Base-by-base conservation (phyloP, 1,139 yeast species). In the Petasospora rhodanensis region DNA sequence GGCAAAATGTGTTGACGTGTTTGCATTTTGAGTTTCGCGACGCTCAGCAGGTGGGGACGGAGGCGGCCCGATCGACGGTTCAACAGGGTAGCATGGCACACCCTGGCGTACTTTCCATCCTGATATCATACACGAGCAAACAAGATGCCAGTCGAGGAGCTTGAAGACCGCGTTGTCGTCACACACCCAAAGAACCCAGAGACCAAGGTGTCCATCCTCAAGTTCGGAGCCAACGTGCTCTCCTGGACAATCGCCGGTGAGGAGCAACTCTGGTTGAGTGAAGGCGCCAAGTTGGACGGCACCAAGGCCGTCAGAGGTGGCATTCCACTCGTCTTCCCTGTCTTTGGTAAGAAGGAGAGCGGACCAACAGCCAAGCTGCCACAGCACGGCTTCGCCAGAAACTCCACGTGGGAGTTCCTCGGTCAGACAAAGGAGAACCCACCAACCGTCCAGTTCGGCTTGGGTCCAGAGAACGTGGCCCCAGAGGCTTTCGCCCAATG, bases 341-440 rank as follows among this genome's bases (percentile, higher is more conserved):
- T 87, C 7, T 91, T 91, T 59, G 97, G 98, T 40, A 86, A 84
- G 55, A 72, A 78, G 16, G 47, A 68, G 42, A 57, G 66, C 45
- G 64, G 66, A 1, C 60, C 66, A 24, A 59, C 67, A 7, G 56
- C 61, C n/a, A 49, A 62, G 14, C 72, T 91, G 47, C 96, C 96
- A 11, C 97, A 91, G 62, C 98, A 91, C 56, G 98, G 98, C 2
- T 84, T 91, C 62, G 97, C 96, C 12, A 72, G 98, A 58, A 82
- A 74, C 57, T 78, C 91, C 5, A 63, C 68, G 6, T 91, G 97
- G 97, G 96, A 89, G 58, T 83, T 87, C 49, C 66, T 91, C 40
- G 98, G 98, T 21, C 93, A 85, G 59, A 71, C 80, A 10, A 69
- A 67, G 19, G 66, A 61, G 28, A 55, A 62, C 32, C 81, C 80